Conservation (phyloP, 805 yeast species). For the Crinitomyces ghanaensis region DNA sequence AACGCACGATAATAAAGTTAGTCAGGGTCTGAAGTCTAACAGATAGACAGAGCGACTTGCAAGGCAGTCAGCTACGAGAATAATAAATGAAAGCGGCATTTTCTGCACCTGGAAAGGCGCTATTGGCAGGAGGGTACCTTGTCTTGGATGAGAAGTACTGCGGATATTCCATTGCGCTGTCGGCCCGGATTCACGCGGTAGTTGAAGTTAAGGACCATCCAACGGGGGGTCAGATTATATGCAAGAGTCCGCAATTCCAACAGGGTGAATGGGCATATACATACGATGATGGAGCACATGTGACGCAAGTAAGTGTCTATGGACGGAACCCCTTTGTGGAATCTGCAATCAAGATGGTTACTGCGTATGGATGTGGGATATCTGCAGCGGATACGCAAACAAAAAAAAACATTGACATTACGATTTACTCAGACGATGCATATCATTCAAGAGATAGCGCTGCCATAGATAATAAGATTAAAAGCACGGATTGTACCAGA, state of each 20-base stretch:
- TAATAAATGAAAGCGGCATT: constrained; percentile 39
- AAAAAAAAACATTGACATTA: constrained; percentile 34
- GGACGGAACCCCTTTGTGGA: constrained; percentile 62
- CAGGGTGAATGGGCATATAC: constrained; percentile 58
- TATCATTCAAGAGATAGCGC: constrained; percentile 57
- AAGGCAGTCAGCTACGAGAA: not conserved
- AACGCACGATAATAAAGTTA: not conserved
- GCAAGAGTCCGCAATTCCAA: constrained; percentile 67
- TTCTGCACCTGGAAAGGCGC: constrained; percentile 94
- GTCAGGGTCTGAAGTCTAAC: not conserved
- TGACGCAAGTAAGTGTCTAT: constrained; percentile 9
- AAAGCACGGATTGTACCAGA: constrained; percentile 16
- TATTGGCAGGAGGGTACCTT: constrained; percentile 88
- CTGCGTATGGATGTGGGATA: constrained; percentile 35
- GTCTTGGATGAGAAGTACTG: constrained; percentile 69
- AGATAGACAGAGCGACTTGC: not conserved
- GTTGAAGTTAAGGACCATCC: constrained; percentile 20
- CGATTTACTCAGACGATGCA: constrained; percentile 73
- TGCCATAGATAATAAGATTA: constrained; percentile 10
- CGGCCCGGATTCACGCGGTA: constrained; percentile 81
- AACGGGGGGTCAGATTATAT: constrained; percentile 25
- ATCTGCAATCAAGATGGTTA: constrained; percentile 44
- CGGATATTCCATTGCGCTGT: constrained; percentile 76
- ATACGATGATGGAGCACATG: not conserved
- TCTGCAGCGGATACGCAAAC: constrained; percentile 20